Conservation (phyloP, 345 rosid genomes). For the Viola odorata region DNA sequence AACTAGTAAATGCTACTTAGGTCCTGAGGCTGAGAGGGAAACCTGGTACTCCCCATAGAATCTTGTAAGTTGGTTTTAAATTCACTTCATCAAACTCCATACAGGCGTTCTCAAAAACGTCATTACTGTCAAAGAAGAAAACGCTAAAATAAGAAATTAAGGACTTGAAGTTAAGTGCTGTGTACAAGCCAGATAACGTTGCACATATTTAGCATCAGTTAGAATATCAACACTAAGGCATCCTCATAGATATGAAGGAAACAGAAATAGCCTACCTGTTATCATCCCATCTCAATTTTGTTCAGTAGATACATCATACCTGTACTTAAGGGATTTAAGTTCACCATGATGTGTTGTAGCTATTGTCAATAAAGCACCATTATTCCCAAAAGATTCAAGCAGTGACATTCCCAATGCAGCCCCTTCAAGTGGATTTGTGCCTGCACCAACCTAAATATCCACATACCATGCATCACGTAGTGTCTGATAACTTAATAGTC, state of each 20-base stretch:
- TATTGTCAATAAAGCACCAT: conserved; percentile 71
- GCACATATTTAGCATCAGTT: not conserved
- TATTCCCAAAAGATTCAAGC: conserved; percentile 75
- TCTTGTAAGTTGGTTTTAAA: conserved; percentile 81
- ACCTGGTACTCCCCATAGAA: conserved; percentile 99
- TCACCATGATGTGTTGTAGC: conserved; percentile 95
- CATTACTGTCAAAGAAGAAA: conserved; percentile 43
- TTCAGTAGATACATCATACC: conserved; percentile 43
- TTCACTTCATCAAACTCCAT: conserved; percentile 95
- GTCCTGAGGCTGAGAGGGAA: conserved; percentile 7
- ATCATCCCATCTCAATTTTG: conserved; percentile 8
- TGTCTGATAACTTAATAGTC: no score
- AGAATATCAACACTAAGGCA: no score
- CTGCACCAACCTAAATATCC: conserved; percentile 72
- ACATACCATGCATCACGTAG: conserved; percentile 3
- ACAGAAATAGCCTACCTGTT: not conserved
- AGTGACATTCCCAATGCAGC: conserved; percentile 92
- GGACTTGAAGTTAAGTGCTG: conserved; percentile 1
- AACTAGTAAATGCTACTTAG: not conserved
- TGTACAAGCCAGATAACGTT: not conserved
- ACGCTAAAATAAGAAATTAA: conserved; percentile 9
- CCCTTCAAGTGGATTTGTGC: conserved; percentile 98
- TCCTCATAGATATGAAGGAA: not conserved
- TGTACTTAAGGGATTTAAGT: conserved; percentile 86
- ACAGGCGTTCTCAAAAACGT: conserved; percentile 84